Evolutionary conservation across 192 early-diverging fungal genomes (phyloP).

Genomic region (Backusella psychrophila): DNA sequence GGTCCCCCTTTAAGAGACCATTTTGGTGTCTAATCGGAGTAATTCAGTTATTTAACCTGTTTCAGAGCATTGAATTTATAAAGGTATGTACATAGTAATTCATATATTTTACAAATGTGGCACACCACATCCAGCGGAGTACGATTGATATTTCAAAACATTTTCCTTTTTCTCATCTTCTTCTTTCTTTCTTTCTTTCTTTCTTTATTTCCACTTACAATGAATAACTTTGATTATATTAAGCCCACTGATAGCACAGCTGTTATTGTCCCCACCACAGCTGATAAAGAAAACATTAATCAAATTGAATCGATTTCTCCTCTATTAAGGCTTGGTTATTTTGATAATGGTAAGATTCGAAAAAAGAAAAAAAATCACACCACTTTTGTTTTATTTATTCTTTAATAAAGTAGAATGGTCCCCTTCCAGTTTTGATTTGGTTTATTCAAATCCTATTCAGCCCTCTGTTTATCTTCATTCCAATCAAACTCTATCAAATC

Average conservation of each 20-base stretch:
- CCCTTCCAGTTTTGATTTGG: slow-evolving; percentile 52
- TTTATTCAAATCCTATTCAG: slow-evolving; percentile 54
- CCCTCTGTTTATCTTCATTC: slow-evolving; percentile 66
- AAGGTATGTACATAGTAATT: no score
- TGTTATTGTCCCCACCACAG: background rate
- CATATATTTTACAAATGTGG: no score
- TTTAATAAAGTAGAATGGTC: background rate
- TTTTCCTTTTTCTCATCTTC: background rate
- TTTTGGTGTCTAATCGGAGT: no score
- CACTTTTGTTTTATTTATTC: background rate
- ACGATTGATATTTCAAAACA: background rate
- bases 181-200: background rate
- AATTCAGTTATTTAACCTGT: no score
- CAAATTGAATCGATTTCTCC: background rate
- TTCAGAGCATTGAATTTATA: no score
- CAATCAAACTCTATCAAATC: slow-evolving; percentile 50
- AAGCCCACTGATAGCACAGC: background rate
- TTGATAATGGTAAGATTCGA: background rate
- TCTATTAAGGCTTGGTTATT: background rate
- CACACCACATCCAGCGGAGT: background rate
- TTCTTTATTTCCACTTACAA: background rate
- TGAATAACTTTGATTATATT: slow-evolving; percentile 1
- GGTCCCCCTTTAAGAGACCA: no score
- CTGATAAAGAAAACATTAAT: background rate
- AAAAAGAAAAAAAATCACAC: background rate